Percentiles rank a stretch among this genome's conserved stretches.
phyloP scores from a whole-genome alignment of 2,329 filamentous ascomycete genomes.

The Emmonsiellopsis sp. region DNA sequence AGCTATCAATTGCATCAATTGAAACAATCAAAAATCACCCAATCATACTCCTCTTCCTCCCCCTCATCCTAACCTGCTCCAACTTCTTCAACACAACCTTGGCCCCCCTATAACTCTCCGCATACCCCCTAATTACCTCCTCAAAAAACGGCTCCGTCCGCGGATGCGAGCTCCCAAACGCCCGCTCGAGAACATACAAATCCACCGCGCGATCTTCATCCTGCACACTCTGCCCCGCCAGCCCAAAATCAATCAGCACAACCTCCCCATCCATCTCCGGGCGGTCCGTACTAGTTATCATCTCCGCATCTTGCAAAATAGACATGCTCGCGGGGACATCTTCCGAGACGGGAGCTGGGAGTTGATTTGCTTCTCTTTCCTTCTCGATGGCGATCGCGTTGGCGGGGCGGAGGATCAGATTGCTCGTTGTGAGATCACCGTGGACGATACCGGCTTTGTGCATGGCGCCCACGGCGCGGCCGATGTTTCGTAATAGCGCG shows the following conservation, averaged over 20 bases:
- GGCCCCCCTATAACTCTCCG: conserved; percentile 63
- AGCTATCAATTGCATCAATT: background rate
- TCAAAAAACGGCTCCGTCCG: conserved; percentile 67
- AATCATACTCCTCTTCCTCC: conserved; percentile 93
- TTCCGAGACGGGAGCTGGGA: background rate
- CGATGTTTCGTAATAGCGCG: conserved; percentile 60
- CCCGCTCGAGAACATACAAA: conserved; percentile 87
- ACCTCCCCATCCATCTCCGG: conserved; percentile 57
- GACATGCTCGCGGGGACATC: background rate
- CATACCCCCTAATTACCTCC: conserved; percentile 66
- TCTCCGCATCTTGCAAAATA: background rate
- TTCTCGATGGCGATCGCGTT: conserved; percentile 10
- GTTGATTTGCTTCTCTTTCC: conserved; percentile 12
- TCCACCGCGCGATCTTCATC: conserved; percentile 95
- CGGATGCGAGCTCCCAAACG: conserved; percentile 91
- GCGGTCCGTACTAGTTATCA: conserved; percentile 5
- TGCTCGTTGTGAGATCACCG: conserved; percentile 94
- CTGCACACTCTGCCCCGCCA: conserved; percentile 68
- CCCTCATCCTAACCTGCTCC: conserved; percentile 87
- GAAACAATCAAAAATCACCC: conserved; percentile 43
- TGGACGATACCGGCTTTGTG: conserved; percentile 83
- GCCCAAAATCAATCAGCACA: conserved; percentile 87
- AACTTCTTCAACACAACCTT: conserved; percentile 66
- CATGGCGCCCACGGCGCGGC: conserved; percentile 60
- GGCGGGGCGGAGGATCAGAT: conserved; percentile 67